Conservation (phyloP, 768 basidiomycete species). For the Crepidotus variabilis region DNA sequence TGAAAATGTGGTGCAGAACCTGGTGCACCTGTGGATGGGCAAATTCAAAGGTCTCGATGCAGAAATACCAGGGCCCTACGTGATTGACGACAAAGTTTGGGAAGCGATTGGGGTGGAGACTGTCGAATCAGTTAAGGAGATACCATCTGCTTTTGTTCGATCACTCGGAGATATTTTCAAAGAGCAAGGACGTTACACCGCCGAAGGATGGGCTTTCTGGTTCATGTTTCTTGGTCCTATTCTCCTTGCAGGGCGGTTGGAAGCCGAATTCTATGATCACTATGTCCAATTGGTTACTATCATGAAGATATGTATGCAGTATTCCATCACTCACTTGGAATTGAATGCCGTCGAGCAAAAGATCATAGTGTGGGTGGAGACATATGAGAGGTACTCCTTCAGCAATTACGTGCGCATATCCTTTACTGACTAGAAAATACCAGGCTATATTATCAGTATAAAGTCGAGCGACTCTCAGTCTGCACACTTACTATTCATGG, state of each 20-base stretch:
- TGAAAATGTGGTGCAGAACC: constrained; percentile 35
- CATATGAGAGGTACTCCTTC: constrained; percentile 31
- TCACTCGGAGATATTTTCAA: constrained; percentile 21
- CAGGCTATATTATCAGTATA: constrained; percentile 30
- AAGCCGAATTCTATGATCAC: constrained; percentile 32
- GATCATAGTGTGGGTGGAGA: constrained; percentile 31
- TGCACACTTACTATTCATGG: constrained; percentile 31
- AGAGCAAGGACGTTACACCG: constrained; percentile 24
- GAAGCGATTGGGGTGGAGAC: constrained; percentile 12
- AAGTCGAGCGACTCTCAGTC: constrained; percentile 17
- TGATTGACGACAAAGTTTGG: constrained; percentile 8
- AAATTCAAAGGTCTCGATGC: constrained; percentile 32
- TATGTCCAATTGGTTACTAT: constrained; percentile 29
- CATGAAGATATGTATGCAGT: constrained; percentile 30
- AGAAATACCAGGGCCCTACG: constrained; percentile 21
- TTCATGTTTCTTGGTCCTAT: constrained; percentile 31
- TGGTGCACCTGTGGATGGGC: constrained; percentile 36
- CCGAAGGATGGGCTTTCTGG: constrained; percentile 38
- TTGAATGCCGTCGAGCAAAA: constrained; percentile 20
- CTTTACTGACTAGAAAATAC: neutral
- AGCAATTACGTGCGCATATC: neutral
- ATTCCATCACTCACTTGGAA: constrained; percentile 20
- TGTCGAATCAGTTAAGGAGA: constrained; percentile 9
- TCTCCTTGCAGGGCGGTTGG: constrained; percentile 29
- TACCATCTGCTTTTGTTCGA: constrained; percentile 29